Conservation (phyloP, 2,329 filamentous ascomycete genomes). For the Cytospora paraplurivora region DNA sequence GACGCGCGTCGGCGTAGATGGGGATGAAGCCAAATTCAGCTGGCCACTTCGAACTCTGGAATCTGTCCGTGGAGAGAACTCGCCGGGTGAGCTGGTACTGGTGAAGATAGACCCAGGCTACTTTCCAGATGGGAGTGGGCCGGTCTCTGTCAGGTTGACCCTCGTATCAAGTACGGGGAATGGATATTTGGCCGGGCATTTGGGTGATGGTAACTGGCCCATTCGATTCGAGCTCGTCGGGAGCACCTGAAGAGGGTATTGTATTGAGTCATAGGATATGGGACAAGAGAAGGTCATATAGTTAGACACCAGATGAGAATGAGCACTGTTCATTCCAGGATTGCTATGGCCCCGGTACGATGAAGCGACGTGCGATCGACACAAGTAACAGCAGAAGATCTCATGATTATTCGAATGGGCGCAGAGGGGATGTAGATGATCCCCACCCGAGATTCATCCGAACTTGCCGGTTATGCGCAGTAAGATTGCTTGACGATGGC, state of each 20-base stretch:
- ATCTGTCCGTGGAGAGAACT: neutral
- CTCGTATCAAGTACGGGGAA: constrained; percentile 1
- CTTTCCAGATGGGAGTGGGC: neutral
- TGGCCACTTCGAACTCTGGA: constrained; percentile 11
- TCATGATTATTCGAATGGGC: too few species aligned
- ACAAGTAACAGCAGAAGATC: too few species aligned
- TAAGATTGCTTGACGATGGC: too few species aligned
- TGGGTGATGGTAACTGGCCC: constrained; percentile 12
- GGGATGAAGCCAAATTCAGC: neutral
- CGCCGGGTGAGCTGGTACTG: neutral
- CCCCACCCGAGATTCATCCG: too few species aligned
- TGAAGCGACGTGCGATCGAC: too few species aligned
- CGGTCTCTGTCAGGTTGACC: constrained; percentile 2
- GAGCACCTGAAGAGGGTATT: neutral
- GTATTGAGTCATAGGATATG: neutral
- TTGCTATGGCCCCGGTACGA: too few species aligned
- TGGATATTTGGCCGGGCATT: neutral
- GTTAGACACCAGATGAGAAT: too few species aligned
- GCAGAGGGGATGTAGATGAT: too few species aligned
- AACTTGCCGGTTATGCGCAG: too few species aligned
- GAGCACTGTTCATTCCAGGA: too few species aligned
- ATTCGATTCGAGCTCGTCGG: constrained; percentile 2
- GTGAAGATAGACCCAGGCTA: neutral
- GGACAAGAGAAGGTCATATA: neutral
- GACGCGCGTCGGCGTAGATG: neutral